Evolutionary conservation across 352 stramenopile species (phyloP), one percentile per base, ranked within the genome.

Genomic region (Stephanocyclus meneghinianus): DNA sequence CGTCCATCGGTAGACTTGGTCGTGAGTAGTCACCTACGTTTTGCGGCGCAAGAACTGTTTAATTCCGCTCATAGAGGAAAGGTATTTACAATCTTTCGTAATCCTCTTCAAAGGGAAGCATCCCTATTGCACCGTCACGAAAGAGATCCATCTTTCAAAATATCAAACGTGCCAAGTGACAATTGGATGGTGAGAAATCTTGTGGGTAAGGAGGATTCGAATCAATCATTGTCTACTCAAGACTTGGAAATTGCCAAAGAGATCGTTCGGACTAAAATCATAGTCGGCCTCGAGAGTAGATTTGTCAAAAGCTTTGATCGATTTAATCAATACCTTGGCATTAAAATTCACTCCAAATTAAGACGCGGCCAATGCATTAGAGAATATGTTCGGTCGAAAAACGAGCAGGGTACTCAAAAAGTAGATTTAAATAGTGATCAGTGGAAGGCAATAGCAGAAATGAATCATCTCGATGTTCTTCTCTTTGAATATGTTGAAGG

Each of bases 241-340:
- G 77, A 84, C 63, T 57, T 84, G 44, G 53, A 77, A 16, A 35
- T 70, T 8, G 77, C 77, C 26, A 84, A 84, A 62, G 51, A 80
- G 40, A 81, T 84, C 15, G 47, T 84, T 1, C 50, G 61, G 62
- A 44, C 45, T 16, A 69, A 80, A 21, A 64, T 77, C 13, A 42
- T 81, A 5, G 66, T 84, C 7, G 77, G 77, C 18, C 66, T 84
- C 9, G 69, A 73, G 50, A 62, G 40, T 47, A 51, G 65, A 48
- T 80, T 83, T 44, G 59, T 65, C 47, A 66, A 78, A 60, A 74
- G 60, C 35, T 61, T 83, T 50, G 48, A 73, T 51, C 51, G 71
- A 29, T 83, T 83, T 48, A 80, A 83, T 60, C n/a, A 59, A 21
- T 69, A 73, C 47, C 55, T 75, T 37, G 71, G 71, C 9, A 35